phyloP scores from a whole-genome alignment of 2,329 filamentous ascomycete species.

The Davidsoniella neocaledoniae region DNA sequence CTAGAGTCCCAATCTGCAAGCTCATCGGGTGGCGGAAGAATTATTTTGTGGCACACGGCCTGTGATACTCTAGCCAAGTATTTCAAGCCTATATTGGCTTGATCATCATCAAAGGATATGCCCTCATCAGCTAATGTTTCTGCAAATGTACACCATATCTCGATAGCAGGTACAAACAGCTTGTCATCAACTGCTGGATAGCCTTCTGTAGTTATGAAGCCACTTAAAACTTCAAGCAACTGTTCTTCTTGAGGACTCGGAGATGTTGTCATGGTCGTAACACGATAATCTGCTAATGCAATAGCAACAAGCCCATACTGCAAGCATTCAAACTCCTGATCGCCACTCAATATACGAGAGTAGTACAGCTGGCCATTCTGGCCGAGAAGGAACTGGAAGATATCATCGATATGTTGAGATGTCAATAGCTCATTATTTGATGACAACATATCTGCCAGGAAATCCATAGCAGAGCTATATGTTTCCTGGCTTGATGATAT shows the following conservation, averaged over 20 bases:
- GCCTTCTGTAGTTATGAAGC: conserved; percentile 48
- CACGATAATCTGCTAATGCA: conserved; percentile 50
- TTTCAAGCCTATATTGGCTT: conserved; percentile 17
- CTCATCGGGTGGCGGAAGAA: conserved; percentile 42
- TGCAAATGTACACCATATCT: conserved; percentile 68
- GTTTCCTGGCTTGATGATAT: conserved; percentile 33
- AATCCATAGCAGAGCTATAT: conserved; percentile 43
- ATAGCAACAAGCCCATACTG: conserved; percentile 51
- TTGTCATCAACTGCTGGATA: conserved; percentile 56
- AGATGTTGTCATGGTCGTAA: conserved; percentile 40
- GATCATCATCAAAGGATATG: conserved; percentile 32
- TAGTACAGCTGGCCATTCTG: conserved; percentile 42
- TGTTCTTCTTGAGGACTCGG: conserved; percentile 32
- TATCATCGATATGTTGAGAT: conserved; percentile 35
- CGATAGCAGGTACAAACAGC: conserved; percentile 55
- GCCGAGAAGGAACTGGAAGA: conserved; percentile 44
- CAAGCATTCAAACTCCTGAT: conserved; percentile 46
- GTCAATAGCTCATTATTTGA: conserved; percentile 49
- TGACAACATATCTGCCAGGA: conserved; percentile 47
- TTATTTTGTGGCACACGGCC: conserved; percentile 51
- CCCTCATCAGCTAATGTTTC: conserved; percentile 47
- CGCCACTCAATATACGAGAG: conserved; percentile 35
- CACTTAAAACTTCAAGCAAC: conserved; percentile 42
- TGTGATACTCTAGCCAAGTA: conserved; percentile 34
- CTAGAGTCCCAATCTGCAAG: conserved; percentile 53